These are phyloP conservation scores for Globisporangium spiculum DNA, from an alignment of 352 stramenopile species.

Conservation along the genomic window DNA sequence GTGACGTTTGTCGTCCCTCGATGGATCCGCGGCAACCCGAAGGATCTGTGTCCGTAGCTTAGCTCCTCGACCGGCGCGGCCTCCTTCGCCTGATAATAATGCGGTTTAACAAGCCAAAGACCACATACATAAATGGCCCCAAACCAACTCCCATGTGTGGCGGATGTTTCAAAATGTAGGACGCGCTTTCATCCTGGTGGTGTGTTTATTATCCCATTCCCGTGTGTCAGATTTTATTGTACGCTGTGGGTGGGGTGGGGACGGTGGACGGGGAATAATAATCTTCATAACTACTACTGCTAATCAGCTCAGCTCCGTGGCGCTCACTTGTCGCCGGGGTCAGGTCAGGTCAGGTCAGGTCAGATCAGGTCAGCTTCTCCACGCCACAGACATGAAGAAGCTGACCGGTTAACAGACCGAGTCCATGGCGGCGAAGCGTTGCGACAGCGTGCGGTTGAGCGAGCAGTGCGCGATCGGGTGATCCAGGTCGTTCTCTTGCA, in stretches of 20 bases:
- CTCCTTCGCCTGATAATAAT: background rate
- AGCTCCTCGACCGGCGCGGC: background rate
- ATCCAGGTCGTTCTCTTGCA: slow-evolving; percentile 55
- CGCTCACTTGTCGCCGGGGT: background rate
- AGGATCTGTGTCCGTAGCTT: background rate
- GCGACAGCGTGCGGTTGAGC: slow-evolving; percentile 70
- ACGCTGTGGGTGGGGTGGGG: slow-evolving; percentile 1
- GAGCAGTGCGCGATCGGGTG: slow-evolving; percentile 70
- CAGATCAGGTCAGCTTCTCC: slow-evolving; percentile 3
- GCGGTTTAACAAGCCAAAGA: background rate
- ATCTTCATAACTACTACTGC: slow-evolving; percentile 9
- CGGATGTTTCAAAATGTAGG: background rate
- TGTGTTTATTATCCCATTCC: slow-evolving; percentile 2
- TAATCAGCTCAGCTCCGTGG: background rate
- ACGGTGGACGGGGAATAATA: slow-evolving; percentile 5
- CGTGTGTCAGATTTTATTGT: slow-evolving; percentile 8
- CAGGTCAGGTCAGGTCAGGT: slow-evolving; percentile 2
- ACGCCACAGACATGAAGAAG: background rate
- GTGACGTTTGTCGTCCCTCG: no score
- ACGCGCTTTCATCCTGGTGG: background rate
- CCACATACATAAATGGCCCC: background rate
- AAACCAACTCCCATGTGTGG: background rate
- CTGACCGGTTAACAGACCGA: slow-evolving; percentile 57
- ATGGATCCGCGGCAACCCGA: no score
- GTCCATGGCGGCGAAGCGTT: slow-evolving; percentile 73